These are phyloP conservation scores for Arachis hypogaea DNA, from an alignment of 306 rosid genomes.

Conservation along the genomic window DNA sequence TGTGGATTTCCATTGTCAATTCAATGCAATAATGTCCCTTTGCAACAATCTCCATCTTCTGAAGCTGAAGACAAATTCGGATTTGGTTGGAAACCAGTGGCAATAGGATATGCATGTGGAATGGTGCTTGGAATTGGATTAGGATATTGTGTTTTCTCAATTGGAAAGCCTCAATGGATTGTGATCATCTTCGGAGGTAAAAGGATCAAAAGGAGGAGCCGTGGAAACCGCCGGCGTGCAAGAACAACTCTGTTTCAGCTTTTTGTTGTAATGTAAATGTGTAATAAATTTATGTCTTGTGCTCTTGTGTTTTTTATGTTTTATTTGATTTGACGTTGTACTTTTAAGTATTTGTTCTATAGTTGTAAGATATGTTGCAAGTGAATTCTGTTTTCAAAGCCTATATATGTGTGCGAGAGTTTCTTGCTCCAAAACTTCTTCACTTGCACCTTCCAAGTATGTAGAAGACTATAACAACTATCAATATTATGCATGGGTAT, in stretches of 20 bases:
- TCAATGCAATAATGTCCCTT: not conserved
- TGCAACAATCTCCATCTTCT: not conserved
- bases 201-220: not conserved
- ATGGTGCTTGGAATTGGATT: constrained; percentile 20
- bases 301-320: too few species aligned
- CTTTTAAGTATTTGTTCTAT: too few species aligned
- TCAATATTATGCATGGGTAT: too few species aligned
- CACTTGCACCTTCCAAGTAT: too few species aligned
- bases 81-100: constrained; percentile 38
- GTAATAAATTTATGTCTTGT: too few species aligned
- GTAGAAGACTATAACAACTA: too few species aligned
- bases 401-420: too few species aligned
- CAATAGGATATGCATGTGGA: constrained; percentile 40
- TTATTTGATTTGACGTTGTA: too few species aligned
- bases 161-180: constrained; percentile 3
- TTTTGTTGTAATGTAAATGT: too few species aligned
- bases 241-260: not conserved
- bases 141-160: constrained; percentile 27
- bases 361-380: too few species aligned
- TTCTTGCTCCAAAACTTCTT: too few species aligned
- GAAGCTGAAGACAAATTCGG: not conserved
- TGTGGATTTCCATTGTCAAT: constrained; percentile 40
- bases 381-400: too few species aligned
- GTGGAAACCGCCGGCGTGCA: not conserved
- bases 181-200: not conserved